Base-by-base conservation (phyloP, 2,329 filamentous ascomycete genomes). In the Hypoxylon sp. region DNA sequence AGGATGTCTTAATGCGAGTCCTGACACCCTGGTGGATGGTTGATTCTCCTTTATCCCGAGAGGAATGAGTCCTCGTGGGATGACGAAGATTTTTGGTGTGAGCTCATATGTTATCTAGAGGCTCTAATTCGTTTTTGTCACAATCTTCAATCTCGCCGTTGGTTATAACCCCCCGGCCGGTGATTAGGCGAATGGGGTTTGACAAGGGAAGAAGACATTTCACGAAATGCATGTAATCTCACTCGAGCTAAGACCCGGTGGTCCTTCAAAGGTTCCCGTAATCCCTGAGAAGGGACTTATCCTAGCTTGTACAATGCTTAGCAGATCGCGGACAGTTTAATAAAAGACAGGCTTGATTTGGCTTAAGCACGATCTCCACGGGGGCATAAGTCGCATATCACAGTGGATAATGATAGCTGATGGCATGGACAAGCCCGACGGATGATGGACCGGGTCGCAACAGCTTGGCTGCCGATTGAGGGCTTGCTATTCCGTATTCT, bases 1-100 rank as follows among this genome's bases (percentile, higher is more conserved):
- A 69, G 68, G 46, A 62, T 47, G 22, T 26, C 60, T 65, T 48
- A 62, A 69, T 69, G 67, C 67, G 67, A 69, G 65, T 63, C 55
- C 49, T 47, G 44, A 52, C 43, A 49, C 7, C 53, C 39, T 69
- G 34, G 57, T 68, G 57, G 67, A 65, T 64, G 67, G 64, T 62
- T 62, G 67, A 64, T 59, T 64, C 62, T 68, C 59, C 56, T 69
- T 64, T 66, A 57, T 62, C 39, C 59, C 67, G 62, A 65, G 19
- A 37, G 41, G 68, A 59, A 62, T 64, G 60, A 66, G 46, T 46
- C 49, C 54, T 65, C 60, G 54, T 65, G 49, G 60, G 54, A 57
- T 57, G 39, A 64, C 60, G 60, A 52, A 56, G 66, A 65, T 67
- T 59, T 68, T 61, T 67, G 56, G 13, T 49, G 43, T 62, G 44